Evolutionary conservation across 179 eudicot genomes (phyloP).

Genomic region (Amaranthus tricolor): DNA sequence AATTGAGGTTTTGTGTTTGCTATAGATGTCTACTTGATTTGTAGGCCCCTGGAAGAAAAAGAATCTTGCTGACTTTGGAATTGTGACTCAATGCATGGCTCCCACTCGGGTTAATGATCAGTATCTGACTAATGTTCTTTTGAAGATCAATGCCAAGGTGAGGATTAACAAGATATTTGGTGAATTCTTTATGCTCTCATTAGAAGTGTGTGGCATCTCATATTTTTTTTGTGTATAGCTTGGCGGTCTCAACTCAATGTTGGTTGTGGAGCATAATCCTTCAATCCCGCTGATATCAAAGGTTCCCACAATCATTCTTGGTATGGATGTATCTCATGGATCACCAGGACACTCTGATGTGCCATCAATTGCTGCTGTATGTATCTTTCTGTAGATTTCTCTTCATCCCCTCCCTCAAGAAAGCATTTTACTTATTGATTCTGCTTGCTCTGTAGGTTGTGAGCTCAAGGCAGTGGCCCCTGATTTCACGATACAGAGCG

Average conservation of each 20-base stretch:
- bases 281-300: conserved; percentile 70
- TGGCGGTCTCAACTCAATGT: conserved; percentile 77
- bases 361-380: conserved; percentile 91
- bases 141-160: conserved; percentile 90
- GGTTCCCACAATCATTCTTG: conserved; percentile 70
- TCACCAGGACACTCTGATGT: conserved; percentile 88
- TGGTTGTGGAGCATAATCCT: conserved; percentile 50
- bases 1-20: background rate
- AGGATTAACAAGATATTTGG: background rate
- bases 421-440: background rate
- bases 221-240: conserved; percentile 35
- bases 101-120: conserved; percentile 79
- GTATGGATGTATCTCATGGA: conserved; percentile 94
- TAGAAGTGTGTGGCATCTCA: too few relatives aligned
- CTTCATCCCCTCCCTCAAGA: background rate
- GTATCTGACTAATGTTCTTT: conserved; percentile 70
- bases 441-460: conserved; percentile 48
- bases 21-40: background rate
- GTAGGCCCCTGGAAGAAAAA: conserved; percentile 87
- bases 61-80: conserved; percentile 61
- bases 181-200: too few relatives aligned
- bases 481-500: conserved; percentile 73
- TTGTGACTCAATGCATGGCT: conserved; percentile 81
- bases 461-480: conserved; percentile 77
- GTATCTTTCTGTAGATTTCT: background rate